Evolutionary conservation across 768 basidiomycete species (phyloP), one percentile per base, ranked within the genome.

Genomic region (Phlegmacium glaucopus): DNA sequence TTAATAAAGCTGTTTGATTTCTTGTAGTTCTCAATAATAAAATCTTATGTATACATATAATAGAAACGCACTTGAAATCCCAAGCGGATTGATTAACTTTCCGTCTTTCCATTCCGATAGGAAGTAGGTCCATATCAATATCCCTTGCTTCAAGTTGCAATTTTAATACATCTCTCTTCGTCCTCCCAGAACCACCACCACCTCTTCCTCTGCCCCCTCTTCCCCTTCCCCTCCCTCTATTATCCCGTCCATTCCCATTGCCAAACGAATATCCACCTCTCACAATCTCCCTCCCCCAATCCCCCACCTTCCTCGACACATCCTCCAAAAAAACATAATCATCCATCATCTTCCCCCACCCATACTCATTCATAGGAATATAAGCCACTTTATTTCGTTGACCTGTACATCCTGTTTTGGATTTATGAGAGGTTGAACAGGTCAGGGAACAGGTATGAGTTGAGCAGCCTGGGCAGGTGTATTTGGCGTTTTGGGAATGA

Each of bases 271-370:
- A 81, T 35, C 85, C 77, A 47, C 88, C 78, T 43, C 72, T 71
- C 52, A 76, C 75, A 50, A 90, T 87, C 58, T 90, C 79, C 56
- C 69, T 63, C 0, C 86, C 90, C 83, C 86, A 89, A 10, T 79
- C 81, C 16, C 74, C 72, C n/a, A 87, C 83, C 55, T 77, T 83
- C 53, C 93, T 68, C 16, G 87, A 82, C 26, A 92, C 65, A 13
- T 91, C 88, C 67, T 96, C 94, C 54, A 96, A 72, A 61, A 83
- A 94, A 35, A 75, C 73, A 63, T 93, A 96, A 67, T 96, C 94
- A 56, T 85, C 78, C 83, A 92, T 87, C 83, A 95, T 85, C 22
- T 79, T 76, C 8, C 90, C 90, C 80, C 88, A 91, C 4, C 80
- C 78, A 59, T 92, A 95, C 55, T 81, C 61, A 56, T 90, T 92